Evolutionary conservation across 495 filamentous ascomycete genomes (phyloP).

Genomic region (Lophiostoma macrostomum): DNA sequence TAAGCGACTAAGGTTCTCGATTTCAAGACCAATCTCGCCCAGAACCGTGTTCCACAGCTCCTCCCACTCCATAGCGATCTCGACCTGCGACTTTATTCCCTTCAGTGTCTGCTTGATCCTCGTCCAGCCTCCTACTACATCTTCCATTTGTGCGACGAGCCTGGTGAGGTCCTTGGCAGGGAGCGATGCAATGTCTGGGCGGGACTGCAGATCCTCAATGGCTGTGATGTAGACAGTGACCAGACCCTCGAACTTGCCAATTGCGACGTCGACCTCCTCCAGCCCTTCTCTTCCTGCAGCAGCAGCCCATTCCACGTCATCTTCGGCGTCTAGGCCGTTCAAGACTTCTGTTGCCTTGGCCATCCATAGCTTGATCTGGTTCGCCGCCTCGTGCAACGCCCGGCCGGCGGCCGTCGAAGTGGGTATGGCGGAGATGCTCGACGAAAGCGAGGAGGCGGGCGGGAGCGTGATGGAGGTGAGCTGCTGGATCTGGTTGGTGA

Average conservation of each 20-base stretch:
- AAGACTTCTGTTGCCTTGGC: slow-evolving; percentile 84
- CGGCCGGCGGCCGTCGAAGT: slow-evolving; percentile 74
- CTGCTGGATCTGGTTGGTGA: slow-evolving; percentile 85
- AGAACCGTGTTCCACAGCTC: slow-evolving; percentile 92
- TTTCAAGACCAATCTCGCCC: slow-evolving; percentile 87
- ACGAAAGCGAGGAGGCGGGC: slow-evolving; percentile 73
- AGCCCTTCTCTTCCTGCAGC: slow-evolving; percentile 86
- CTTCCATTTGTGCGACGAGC: slow-evolving; percentile 83
- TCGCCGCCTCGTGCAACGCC: slow-evolving; percentile 74
- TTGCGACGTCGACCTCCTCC: slow-evolving; percentile 82
- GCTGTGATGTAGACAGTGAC: slow-evolving; percentile 86
- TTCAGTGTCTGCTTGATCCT: slow-evolving; percentile 71
- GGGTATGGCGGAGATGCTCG: slow-evolving; percentile 75
- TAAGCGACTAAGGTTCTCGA: slow-evolving; percentile 74
- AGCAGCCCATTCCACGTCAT: slow-evolving; percentile 97
- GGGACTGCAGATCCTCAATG: slow-evolving; percentile 80
- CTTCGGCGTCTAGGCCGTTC: slow-evolving; percentile 79
- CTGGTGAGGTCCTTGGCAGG: slow-evolving; percentile 62
- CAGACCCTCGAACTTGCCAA: slow-evolving; percentile 77
- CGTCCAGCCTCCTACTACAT: slow-evolving; percentile 77
- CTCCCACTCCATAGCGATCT: slow-evolving; percentile 98
- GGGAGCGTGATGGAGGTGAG: slow-evolving; percentile 82
- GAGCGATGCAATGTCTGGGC: slow-evolving; percentile 71
- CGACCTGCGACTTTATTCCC: slow-evolving; percentile 81
- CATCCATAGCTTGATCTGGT: slow-evolving; percentile 91